Base-by-base conservation (phyloP, 306 rosid species). In the Cicer yamashitae region DNA sequence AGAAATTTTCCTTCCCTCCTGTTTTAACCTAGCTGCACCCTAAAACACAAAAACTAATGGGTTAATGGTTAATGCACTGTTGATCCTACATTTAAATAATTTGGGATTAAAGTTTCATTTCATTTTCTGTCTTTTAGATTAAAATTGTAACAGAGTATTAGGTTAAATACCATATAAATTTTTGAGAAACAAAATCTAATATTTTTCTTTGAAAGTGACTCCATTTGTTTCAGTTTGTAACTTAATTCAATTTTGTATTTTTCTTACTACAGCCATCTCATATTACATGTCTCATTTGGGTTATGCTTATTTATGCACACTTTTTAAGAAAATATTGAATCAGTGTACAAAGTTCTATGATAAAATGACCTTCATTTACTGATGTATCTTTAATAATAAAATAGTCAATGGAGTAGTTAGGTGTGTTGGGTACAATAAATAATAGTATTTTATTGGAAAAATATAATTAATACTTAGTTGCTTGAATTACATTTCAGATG, bases 401-500 rank as follows among this genome's bases (percentile, higher is more conserved):
- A 30, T 30, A 30, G 37, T 30, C 37, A 30, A 30, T 30, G 37
- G 37, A 30, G 37, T 30, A 30, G 37, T 30, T 30, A 30, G 37
- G 37, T 30, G 37, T 30, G 37, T 30, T 30, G 37, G 37, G 37
- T 30, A 30, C 5, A 4, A 30, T 30, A 30, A 30, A 3, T 30
- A 30, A 4, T 30, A 30, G 37, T 30, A 30, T 30, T 30, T 30
- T 30, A 30, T 30, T 30, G 37, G 37, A 30, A 30, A 30, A 30
- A 30, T 30, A 30, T 30, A 30, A 30, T 30, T 30, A 30, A 30
- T 30, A 30, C 37, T 30, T 30, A 30, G 37, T 30, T 79, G 25
- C 43, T 62, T 68, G 13, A 25, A 54, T 73, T 71, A 58, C 48
- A 48, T 74, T 67, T 64, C 82, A 94, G 97, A 94, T 84, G 93